Evolutionary conservation across 2,329 filamentous ascomycete species (phyloP).

Genomic region (Aureobasidium sp.): DNA sequence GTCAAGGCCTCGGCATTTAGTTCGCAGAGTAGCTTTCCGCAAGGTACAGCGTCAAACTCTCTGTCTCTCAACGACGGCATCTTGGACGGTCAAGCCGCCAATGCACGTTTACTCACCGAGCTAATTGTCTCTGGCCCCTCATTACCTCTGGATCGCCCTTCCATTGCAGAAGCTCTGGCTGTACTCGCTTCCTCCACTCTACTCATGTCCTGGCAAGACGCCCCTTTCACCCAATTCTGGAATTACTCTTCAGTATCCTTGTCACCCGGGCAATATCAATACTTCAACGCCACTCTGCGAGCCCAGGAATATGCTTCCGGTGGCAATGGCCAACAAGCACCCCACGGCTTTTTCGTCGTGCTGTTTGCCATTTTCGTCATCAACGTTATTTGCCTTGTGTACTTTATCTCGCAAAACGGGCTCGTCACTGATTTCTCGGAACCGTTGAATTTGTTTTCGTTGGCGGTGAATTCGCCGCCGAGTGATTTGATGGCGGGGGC

Average conservation of each 20-base stretch:
- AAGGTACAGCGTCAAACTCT: slow-evolving; percentile 23
- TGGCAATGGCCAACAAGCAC: slow-evolving; percentile 35
- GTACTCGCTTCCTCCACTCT: slow-evolving; percentile 61
- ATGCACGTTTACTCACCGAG: slow-evolving; percentile 37
- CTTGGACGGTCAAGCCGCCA: slow-evolving; percentile 35
- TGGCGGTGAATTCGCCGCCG: slow-evolving; percentile 59
- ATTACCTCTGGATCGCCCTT: slow-evolving; percentile 50
- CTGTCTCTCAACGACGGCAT: slow-evolving; percentile 38
- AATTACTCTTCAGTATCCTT: slow-evolving; percentile 27
- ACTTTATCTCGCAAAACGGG: slow-evolving; percentile 51
- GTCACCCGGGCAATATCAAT: slow-evolving; percentile 41
- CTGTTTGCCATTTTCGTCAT: slow-evolving; percentile 58
- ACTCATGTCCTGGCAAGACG: slow-evolving; percentile 49
- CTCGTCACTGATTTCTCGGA: slow-evolving; percentile 74
- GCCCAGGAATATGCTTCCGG: slow-evolving; percentile 65
- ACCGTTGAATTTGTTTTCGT: slow-evolving; percentile 63
- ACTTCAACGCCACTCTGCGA: slow-evolving; percentile 56
- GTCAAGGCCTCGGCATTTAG: slow-evolving; percentile 11
- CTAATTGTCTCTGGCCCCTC: slow-evolving; percentile 30
- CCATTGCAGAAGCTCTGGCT: slow-evolving; percentile 64
- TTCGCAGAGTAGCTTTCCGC: slow-evolving; percentile 1
- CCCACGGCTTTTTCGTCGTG: slow-evolving; percentile 59
- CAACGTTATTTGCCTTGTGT: slow-evolving; percentile 57
- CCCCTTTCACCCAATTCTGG: slow-evolving; percentile 51
- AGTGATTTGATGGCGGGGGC: slow-evolving; percentile 44